A percentile compares a stretch with the other conserved stretches of the same genome.
phyloP scores from a whole-genome alignment of 2,329 filamentous ascomycete species.

The Xylaria sp. region DNA sequence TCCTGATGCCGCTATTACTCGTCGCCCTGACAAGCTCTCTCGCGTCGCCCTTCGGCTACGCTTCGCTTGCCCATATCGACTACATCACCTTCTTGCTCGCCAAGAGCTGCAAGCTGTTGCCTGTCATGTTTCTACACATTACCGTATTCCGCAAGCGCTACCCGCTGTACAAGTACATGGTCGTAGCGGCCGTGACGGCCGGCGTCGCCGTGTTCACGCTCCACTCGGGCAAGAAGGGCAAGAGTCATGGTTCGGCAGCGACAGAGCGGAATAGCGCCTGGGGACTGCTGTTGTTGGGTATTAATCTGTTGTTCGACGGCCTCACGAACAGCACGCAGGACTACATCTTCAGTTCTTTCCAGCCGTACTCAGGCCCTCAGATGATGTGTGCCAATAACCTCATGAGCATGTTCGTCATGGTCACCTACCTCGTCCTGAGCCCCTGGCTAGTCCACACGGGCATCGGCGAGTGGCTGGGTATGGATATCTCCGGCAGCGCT shows the following conservation, averaged over 20 bases:
- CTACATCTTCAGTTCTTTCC: constrained; percentile 85
- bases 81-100: constrained; percentile 98
- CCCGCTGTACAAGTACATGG: constrained; percentile 95
- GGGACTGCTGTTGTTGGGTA: constrained; percentile 82
- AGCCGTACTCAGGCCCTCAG: constrained; percentile 87
- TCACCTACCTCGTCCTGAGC: constrained; percentile 78
- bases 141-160: constrained; percentile 90
- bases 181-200: constrained; percentile 88
- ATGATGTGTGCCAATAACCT: constrained; percentile 99
- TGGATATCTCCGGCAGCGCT: constrained; percentile 72
- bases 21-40: constrained; percentile 90
- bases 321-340: constrained; percentile 97
- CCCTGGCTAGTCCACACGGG: constrained; percentile 81
- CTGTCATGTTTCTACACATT: constrained; percentile 96
- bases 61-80: constrained; percentile 91
- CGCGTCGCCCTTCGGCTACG: constrained; percentile 95
- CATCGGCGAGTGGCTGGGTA: constrained; percentile 72
- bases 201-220: constrained; percentile 96
- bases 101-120: constrained; percentile 98
- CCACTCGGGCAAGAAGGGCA: constrained; percentile 71
- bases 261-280: constrained; percentile 74
- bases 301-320: constrained; percentile 95
- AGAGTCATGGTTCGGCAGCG: constrained; percentile 61
- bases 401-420: constrained; percentile 82
- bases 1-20: constrained; percentile 81